phyloP scores from a whole-genome alignment of 768 basidiomycete genomes.

The Mycena amicta region DNA sequence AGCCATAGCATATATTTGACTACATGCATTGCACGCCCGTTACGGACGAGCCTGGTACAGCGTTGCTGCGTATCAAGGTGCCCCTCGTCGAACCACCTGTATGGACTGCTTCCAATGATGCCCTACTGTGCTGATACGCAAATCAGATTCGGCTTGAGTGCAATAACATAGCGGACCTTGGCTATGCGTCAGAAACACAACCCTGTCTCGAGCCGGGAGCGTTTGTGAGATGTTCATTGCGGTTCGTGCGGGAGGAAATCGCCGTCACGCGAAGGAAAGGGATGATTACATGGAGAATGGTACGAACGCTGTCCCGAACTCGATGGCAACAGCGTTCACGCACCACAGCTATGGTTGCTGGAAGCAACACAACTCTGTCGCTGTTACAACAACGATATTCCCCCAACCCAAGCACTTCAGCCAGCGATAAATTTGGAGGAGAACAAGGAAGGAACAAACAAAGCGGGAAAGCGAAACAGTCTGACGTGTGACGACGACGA shows the following conservation, averaged over 20 bases:
- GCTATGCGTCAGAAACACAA: not conserved
- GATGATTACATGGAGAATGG: not conserved
- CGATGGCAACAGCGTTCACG: not conserved
- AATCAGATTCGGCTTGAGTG: not conserved
- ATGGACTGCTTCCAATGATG: not conserved
- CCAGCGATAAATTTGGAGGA: no score
- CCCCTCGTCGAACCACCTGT: not conserved
- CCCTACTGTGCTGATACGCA: not conserved
- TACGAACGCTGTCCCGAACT: not conserved
- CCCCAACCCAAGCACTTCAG: no score
- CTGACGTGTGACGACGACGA: no score
- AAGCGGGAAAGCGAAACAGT: no score
- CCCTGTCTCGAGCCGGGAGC: not conserved
- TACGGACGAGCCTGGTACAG: not conserved
- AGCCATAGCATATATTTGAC: not conserved
- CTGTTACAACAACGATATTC: not conserved
- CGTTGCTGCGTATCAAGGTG: not conserved
- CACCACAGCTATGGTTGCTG: not conserved
- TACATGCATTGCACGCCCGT: not conserved
- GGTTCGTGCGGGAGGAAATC: not conserved
- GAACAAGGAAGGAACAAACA: no score
- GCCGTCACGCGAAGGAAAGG: not conserved
- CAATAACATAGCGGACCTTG: not conserved
- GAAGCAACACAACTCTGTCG: not conserved
- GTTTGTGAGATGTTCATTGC: not conserved